Evolutionary conservation across 345 rosid species (phyloP), one percentile per base, ranked within the genome.

Genomic region (Tarenaya hassleriana): DNA sequence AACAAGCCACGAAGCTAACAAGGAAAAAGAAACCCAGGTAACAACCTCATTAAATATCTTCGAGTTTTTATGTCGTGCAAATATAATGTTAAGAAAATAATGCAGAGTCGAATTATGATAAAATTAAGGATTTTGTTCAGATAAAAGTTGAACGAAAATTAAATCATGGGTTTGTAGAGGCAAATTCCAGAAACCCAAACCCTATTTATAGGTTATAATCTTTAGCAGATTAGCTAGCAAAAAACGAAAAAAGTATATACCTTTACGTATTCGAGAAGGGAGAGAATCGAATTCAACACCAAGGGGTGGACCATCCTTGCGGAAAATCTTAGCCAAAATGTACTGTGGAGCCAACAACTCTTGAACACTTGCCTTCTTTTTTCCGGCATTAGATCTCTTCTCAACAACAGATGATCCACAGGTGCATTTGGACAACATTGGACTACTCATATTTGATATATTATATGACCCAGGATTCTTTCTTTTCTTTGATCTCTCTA

Each of bases 291-390:
- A 92, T 52, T 76, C 84, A 46, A 35, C 62, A 63, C 91, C 95
- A 51, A 92, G 94, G 3, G 75, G 57, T n/a, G 98, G 98, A 55
- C 97, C 97, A 67, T 92, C 98, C 73, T 88, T 83, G 27, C 94
- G 94, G 37, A 92, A 88, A 45, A 85, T 27, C 70, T 79, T 92
- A 16, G 62, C 67, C 66, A 88, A 56, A 62, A 92, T 77, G 70
- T 75, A 73, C 40, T 67, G 73, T 7, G 95, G 74, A 61, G 80
- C 38, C 39, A 74, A 55, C 69, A 88, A 70, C 47, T 69, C 70
- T 70, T 85, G 94, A 58, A 33, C 43, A 50, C 0, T 17, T 47
- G 45, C 13, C 31, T 61, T 74, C 55, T 56, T 48, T 45, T 29
- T 57, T 51, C 56, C 69, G 42, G 46, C 71, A 43, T 33, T 39